Percentiles rank a stretch among this genome's conserved stretches.
Evolutionary conservation across 2,329 filamentous ascomycete species (phyloP).

Genomic region (Xylariales sp.): DNA sequence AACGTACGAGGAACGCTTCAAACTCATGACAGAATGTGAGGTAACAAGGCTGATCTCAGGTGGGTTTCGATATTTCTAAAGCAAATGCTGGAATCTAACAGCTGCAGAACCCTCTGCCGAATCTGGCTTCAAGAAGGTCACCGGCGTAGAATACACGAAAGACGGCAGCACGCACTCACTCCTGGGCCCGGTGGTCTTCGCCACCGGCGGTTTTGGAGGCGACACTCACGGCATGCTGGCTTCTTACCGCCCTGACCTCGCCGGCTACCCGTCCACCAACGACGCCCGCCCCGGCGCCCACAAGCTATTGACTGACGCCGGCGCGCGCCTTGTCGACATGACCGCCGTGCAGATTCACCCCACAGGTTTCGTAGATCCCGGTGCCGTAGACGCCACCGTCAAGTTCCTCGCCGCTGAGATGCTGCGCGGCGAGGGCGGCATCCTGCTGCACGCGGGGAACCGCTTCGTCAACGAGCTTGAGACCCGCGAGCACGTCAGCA

Average conservation of each 20-base stretch:
- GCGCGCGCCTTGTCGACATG: constrained; percentile 45
- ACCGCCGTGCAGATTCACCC: constrained; percentile 60
- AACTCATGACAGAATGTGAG: too few species aligned
- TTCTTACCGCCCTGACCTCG: constrained; percentile 53
- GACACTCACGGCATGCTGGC: constrained; percentile 54
- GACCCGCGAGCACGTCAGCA: constrained; percentile 53
- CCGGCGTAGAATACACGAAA: constrained; percentile 46
- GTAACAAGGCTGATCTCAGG: too few species aligned
- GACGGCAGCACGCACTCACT: constrained; percentile 33
- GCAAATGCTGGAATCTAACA: too few species aligned
- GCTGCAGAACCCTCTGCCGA: constrained; percentile 42
- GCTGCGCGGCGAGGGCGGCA: constrained; percentile 58
- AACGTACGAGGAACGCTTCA: too few species aligned
- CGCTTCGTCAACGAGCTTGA: constrained; percentile 61
- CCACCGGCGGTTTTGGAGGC: constrained; percentile 59
- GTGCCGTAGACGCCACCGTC: constrained; percentile 35
- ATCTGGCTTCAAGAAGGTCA: constrained; percentile 27
- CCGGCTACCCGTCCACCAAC: constrained; percentile 58
- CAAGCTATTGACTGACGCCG: constrained; percentile 31
- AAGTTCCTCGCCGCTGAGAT: constrained; percentile 64
- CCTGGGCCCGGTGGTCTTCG: constrained; percentile 53
- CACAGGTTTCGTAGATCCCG: constrained; percentile 58
- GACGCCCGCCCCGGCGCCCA: constrained; percentile 54
- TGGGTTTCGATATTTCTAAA: too few species aligned
- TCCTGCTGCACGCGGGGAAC: constrained; percentile 44